Base-by-base conservation (phyloP, 2,329 filamentous ascomycete species). In the Fusarium nematophilum region DNA sequence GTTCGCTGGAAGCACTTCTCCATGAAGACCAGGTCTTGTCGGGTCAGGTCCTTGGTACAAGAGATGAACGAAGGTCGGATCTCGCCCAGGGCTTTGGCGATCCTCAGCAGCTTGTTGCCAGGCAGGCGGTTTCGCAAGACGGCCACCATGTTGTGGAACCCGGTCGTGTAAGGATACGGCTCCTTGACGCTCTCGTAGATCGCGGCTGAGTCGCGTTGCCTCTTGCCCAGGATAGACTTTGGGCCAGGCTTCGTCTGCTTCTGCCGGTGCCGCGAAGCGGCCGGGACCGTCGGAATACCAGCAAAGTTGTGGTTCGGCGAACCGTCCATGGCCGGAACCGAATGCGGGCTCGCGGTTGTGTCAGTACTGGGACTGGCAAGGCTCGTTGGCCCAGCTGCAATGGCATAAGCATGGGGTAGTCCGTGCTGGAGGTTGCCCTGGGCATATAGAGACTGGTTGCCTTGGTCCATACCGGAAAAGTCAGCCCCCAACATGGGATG, bases 1-100 rank as follows among this genome's bases (percentile, higher is more conserved):
- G 92, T 96, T 30, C 95, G 87, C 75, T 99, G 95, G 72, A 98
- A 92, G 70, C 91, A 96, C 77, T 96, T 96, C 75, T 99, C 95
- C 90, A 97, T 97, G 74, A 98, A 97, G 17, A 99, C 88, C 23
- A 98, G 81, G 74, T 99, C 95, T 69, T 95, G 90, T 14, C 89
- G 83, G 62, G 92, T 93, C 57, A 98, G 80, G n/a, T 92, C 93
- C 69, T 91, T 91, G 15, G 92, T 96, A 59, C 92, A 96, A 9
- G 93, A 89, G 61, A 98, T 94, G 72, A 99, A 95, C 0, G 93
- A 95, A 2, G 95, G 94, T 7, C 95, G 89, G 66, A 97, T 96
- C 37, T 90, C 92, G 6, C 92, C 90, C 46, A 99, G 83, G 0
- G 93, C 90, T 76, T 93, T 92, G 55, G 92, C 93, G 64, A 97